Conservation (phyloP, 2,329 filamentous ascomycete species). For the Aspergillus candidus region DNA sequence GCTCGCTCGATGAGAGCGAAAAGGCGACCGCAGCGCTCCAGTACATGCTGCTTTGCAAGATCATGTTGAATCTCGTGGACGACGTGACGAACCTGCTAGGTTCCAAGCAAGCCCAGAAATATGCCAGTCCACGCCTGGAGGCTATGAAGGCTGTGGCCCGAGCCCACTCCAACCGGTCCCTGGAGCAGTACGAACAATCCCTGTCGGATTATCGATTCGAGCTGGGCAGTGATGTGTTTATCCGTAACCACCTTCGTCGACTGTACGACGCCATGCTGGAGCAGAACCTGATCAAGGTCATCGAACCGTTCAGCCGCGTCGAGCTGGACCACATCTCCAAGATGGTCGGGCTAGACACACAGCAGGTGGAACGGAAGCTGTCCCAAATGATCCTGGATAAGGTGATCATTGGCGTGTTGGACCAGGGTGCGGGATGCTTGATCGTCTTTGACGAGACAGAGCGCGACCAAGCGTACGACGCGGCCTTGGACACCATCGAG, state of each 20-base stretch:
- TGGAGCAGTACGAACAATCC: slow-evolving; percentile 95
- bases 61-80: slow-evolving; percentile 96
- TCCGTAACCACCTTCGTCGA: slow-evolving; percentile 90
- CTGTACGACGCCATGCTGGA: slow-evolving; percentile 98
- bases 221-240: slow-evolving; percentile 89
- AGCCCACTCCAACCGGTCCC: slow-evolving; percentile 87
- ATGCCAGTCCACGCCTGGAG: slow-evolving; percentile 90
- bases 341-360: slow-evolving; percentile 93
- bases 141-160: slow-evolving; percentile 98
- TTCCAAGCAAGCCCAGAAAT: slow-evolving; percentile 94
- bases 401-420: slow-evolving; percentile 93
- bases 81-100: slow-evolving; percentile 93
- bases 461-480: slow-evolving; percentile 88
- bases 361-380: slow-evolving; percentile 95
- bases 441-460: slow-evolving; percentile 96
- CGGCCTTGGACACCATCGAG: slow-evolving; percentile 88
- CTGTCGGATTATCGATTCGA: slow-evolving; percentile 87
- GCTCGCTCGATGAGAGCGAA: slow-evolving; percentile 77
- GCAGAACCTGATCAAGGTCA: slow-evolving; percentile 99
- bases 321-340: slow-evolving; percentile 96
- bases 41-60: slow-evolving; percentile 99
- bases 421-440: slow-evolving; percentile 94
- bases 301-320: slow-evolving; percentile 95
- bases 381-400: slow-evolving; percentile 99
- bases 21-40: slow-evolving; percentile 96